A percentile compares a stretch with the other conserved stretches of the same genome.
Conservation (phyloP, 2,329 filamentous ascomycete species). For the Fusarium sp. region DNA sequence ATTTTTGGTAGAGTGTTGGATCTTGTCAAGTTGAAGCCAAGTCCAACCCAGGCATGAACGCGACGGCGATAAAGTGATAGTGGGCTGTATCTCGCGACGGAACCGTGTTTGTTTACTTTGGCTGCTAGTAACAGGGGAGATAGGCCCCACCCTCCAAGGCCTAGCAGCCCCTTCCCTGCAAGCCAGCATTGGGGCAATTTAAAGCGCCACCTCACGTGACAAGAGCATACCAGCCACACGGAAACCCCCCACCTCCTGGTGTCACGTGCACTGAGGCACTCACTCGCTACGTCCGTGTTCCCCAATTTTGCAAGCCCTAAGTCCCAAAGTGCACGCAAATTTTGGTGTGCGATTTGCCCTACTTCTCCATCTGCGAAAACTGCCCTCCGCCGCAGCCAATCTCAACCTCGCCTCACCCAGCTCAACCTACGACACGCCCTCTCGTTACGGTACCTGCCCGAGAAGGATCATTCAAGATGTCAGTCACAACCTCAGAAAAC, state of each 20-base stretch:
- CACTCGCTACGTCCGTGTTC: conserved; percentile 51
- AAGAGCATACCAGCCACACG: not conserved
- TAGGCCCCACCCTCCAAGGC: conserved; percentile 41
- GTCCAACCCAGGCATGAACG: conserved; percentile 31
- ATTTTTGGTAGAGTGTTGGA: conserved; percentile 49
- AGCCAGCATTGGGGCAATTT: not conserved
- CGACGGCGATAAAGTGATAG: conserved; percentile 46
- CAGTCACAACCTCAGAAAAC: conserved; percentile 48
- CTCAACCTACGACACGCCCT: conserved; percentile 57
- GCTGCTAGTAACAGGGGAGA: conserved; percentile 41
- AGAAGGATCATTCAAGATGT: conserved; percentile 63
- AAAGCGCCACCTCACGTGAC: conserved; percentile 42
- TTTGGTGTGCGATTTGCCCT: conserved; percentile 56
- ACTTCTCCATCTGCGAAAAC: conserved; percentile 58
- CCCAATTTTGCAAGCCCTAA: conserved; percentile 61
- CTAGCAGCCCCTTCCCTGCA: not conserved
- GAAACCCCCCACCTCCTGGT: not conserved
- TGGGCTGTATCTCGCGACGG: conserved; percentile 50
- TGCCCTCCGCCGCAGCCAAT: conserved; percentile 48
- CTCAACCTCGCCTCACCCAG: conserved; percentile 54
- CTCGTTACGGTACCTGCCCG: conserved; percentile 57
- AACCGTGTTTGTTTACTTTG: conserved; percentile 59
- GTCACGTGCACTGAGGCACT: conserved; percentile 51
- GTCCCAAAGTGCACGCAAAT: conserved; percentile 53
- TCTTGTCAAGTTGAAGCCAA: conserved; percentile 33